These are phyloP conservation scores for Bimuria novae-zelandiae DNA, from an alignment of 2,329 filamentous ascomycete genomes.

Conservation along the genomic window DNA sequence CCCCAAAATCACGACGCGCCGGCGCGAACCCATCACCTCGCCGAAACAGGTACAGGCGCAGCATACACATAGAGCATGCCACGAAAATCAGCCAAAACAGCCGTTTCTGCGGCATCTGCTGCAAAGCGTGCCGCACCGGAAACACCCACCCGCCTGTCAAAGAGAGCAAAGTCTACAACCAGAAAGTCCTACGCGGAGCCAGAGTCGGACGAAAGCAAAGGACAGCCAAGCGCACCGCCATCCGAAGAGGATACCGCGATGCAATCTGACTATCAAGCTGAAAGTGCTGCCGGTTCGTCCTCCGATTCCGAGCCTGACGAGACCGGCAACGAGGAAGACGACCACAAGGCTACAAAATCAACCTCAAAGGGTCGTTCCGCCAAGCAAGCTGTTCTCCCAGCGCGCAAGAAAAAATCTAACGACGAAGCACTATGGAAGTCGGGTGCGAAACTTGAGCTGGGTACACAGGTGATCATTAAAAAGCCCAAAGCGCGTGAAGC, in stretches of 20 bases:
- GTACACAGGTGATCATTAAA: slow-evolving; percentile 65
- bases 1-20: neutral
- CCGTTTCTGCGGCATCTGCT: slow-evolving; percentile 21
- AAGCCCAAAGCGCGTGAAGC: slow-evolving; percentile 66
- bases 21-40: slow-evolving; percentile 4
- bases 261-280: slow-evolving; percentile 50
- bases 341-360: slow-evolving; percentile 31
- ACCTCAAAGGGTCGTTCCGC: slow-evolving; percentile 22
- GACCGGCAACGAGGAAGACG: slow-evolving; percentile 34
- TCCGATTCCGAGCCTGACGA: slow-evolving; percentile 42
- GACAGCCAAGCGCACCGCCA: slow-evolving; percentile 21
- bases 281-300: slow-evolving; percentile 32
- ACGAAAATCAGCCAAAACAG: slow-evolving; percentile 31
- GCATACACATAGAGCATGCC: neutral
- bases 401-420: slow-evolving; percentile 34
- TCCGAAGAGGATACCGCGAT: slow-evolving; percentile 42
- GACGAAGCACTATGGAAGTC: slow-evolving; percentile 61
- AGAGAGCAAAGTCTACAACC: slow-evolving; percentile 39
- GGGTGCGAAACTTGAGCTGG: slow-evolving; percentile 62
- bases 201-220: slow-evolving; percentile 30
- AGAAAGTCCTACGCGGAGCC: slow-evolving; percentile 43
- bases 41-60: neutral
- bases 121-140: slow-evolving; percentile 42
- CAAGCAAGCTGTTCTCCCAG: slow-evolving; percentile 25
- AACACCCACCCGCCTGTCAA: slow-evolving; percentile 39